A percentile compares a stretch with the other conserved stretches of the same genome.
Evolutionary conservation across 495 filamentous ascomycete genomes (phyloP).

Genomic region (Penicillium antarcticum): DNA sequence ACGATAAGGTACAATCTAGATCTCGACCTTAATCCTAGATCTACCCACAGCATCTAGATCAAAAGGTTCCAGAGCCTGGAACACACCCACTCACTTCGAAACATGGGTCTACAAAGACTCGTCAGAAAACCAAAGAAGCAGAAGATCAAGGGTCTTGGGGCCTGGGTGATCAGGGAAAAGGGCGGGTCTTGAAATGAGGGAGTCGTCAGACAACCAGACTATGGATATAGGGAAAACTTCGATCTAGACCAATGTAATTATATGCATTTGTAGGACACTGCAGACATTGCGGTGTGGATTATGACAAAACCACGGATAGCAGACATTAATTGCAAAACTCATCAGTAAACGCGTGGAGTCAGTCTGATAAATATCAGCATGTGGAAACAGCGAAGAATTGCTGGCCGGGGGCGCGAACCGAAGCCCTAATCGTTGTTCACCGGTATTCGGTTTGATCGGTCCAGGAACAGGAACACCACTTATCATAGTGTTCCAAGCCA

Average conservation of each 20-base stretch:
- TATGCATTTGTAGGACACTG: not conserved
- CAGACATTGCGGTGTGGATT: too few relatives aligned
- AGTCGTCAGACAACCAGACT: slow-evolving; percentile 21
- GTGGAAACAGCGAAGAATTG: too few relatives aligned
- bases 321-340: too few relatives aligned
- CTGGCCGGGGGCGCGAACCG: too few relatives aligned
- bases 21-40: not conserved
- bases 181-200: slow-evolving; percentile 9
- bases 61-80: not conserved
- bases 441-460: too few relatives aligned
- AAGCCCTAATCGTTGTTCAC: too few relatives aligned
- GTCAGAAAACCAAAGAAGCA: not conserved
- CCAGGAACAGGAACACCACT: not conserved
- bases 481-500: not conserved
- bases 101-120: not conserved
- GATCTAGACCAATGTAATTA: not conserved
- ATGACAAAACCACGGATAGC: too few relatives aligned
- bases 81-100: not conserved
- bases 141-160: not conserved
- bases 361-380: too few relatives aligned
- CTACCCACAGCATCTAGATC: not conserved
- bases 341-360: too few relatives aligned
- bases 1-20: not conserved
- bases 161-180: slow-evolving; percentile 9
- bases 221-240: not conserved